phyloP scores from a whole-genome alignment of 306 rosid genomes.

The Echinosophora koreensis region DNA sequence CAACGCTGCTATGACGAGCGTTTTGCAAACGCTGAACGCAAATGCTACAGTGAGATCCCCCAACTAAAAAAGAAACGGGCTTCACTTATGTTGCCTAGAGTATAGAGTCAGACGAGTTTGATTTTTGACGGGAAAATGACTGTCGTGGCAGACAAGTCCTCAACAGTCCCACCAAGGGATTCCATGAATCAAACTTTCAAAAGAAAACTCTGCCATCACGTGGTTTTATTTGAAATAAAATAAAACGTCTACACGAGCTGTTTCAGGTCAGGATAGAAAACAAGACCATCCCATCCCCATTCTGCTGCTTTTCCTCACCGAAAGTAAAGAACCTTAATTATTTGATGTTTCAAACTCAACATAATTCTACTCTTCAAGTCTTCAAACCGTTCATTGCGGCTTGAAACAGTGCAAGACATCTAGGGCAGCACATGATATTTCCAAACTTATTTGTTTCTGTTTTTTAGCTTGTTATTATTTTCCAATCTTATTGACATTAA shows the following conservation, averaged over 20 bases:
- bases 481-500: background rate
- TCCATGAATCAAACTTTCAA: background rate
- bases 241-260: background rate
- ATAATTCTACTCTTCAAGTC: background rate
- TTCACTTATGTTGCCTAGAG: too few relatives aligned
- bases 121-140: slow-evolving; percentile 18
- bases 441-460: background rate
- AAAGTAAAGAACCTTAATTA: slow-evolving; percentile 11
- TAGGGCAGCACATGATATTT: background rate
- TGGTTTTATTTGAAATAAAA: slow-evolving; percentile 3
- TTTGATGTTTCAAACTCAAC: background rate
- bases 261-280: background rate
- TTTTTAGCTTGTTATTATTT: background rate
- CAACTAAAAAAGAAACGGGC: too few relatives aligned
- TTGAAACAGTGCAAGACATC: slow-evolving; percentile 23
- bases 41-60: too few relatives aligned
- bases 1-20: too few relatives aligned
- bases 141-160: slow-evolving; percentile 46
- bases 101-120: slow-evolving; percentile 27
- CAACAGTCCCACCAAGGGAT: background rate
- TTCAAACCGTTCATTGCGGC: slow-evolving; percentile 41
- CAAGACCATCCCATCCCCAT: background rate
- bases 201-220: slow-evolving; percentile 30
- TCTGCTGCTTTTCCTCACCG: background rate
- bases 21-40: too few relatives aligned